These are phyloP conservation scores for Cladosporium sp. DNA, from an alignment of 2,329 filamentous ascomycete species.

Conservation along the genomic window DNA sequence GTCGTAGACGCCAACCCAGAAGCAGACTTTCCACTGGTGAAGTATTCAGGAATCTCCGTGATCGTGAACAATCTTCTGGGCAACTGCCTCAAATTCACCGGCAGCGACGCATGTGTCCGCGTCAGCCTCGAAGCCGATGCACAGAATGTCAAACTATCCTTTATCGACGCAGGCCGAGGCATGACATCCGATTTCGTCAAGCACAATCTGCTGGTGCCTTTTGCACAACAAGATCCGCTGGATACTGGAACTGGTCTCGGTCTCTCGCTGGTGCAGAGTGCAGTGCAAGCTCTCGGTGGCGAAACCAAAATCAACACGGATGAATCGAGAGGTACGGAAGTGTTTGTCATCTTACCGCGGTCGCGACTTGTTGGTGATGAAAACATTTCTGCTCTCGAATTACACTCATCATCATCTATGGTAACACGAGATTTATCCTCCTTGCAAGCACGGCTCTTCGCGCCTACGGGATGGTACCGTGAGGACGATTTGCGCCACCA, in stretches of 20 bases:
- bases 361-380: background rate
- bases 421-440: constrained; percentile 25
- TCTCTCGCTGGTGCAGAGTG: constrained; percentile 59
- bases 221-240: constrained; percentile 61
- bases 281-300: constrained; percentile 59
- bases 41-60: constrained; percentile 1
- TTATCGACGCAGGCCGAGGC: constrained; percentile 64
- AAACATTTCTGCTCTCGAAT: background rate
- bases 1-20: constrained; percentile 9
- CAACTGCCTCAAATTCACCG: constrained; percentile 47
- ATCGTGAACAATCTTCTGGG: constrained; percentile 28
- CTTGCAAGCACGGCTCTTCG: constrained; percentile 1
- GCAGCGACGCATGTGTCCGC: constrained; percentile 37
- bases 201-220: constrained; percentile 60
- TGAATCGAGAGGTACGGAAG: constrained; percentile 20
- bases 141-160: constrained; percentile 26
- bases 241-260: constrained; percentile 62
- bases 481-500: background rate
- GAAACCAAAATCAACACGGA: constrained; percentile 43
- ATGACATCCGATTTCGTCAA: constrained; percentile 62
- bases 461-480: constrained; percentile 8
- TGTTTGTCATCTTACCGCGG: constrained; percentile 16
- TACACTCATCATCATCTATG: too few species aligned
- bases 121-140: constrained; percentile 33
- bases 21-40: constrained; percentile 4